Evolutionary conservation across 2,329 filamentous ascomycete species (phyloP).

Genomic region (Xylaria sp.): DNA sequence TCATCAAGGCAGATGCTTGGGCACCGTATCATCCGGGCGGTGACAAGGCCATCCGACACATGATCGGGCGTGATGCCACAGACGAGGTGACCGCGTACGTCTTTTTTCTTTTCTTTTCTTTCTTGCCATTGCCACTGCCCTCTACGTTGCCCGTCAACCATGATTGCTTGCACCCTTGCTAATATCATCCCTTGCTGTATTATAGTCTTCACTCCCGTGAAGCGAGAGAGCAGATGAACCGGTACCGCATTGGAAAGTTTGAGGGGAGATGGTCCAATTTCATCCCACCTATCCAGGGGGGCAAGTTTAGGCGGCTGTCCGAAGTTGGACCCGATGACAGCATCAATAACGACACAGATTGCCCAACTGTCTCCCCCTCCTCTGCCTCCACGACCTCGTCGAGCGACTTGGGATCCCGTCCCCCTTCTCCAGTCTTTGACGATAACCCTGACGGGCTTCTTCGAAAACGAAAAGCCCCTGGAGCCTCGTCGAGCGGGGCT

Average conservation of each 20-base stretch:
- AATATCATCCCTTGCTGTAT: constrained; percentile 6
- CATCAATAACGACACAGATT: constrained; percentile 54
- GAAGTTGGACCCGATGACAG: constrained; percentile 55
- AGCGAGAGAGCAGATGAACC: constrained; percentile 79
- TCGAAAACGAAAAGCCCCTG: constrained; percentile 48
- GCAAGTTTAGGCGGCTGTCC: constrained; percentile 70
- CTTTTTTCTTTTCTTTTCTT: constrained; percentile 6
- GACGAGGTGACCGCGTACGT: constrained; percentile 91
- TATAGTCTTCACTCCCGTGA: constrained; percentile 83
- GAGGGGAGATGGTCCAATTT: constrained; percentile 90
- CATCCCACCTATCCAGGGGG: constrained; percentile 89
- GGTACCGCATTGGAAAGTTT: constrained; percentile 85
- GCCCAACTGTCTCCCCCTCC: constrained; percentile 18
- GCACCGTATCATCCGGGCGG: constrained; percentile 91
- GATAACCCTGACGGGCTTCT: constrained; percentile 53
- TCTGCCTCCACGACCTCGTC: constrained; percentile 52
- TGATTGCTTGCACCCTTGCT: constrained; percentile 33
- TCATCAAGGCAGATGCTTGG: constrained; percentile 91
- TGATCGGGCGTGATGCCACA: constrained; percentile 93
- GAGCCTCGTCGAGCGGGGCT: constrained; percentile 51
- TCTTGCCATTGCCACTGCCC: neutral
- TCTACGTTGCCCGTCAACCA: neutral
- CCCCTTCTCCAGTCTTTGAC: constrained; percentile 64
- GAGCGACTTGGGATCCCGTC: constrained; percentile 65
- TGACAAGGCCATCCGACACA: constrained; percentile 88